A percentile compares a stretch with the other conserved stretches of the same genome.
These are phyloP conservation scores for Alectoria sarmentosa DNA, from an alignment of 495 filamentous ascomycete genomes.

Conservation along the genomic window DNA sequence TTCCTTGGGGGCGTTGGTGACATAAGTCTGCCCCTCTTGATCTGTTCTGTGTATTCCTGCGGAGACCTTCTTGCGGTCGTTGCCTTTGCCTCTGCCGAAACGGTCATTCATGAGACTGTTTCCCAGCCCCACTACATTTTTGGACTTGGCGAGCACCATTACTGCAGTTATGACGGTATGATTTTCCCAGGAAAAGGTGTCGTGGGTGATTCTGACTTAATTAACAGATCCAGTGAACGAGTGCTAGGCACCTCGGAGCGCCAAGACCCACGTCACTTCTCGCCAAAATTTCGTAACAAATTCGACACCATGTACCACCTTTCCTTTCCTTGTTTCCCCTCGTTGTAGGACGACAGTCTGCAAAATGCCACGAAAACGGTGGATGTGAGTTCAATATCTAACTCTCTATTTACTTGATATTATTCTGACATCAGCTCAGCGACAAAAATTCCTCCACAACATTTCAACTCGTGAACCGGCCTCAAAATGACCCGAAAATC, in stretches of 20 bases:
- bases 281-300: too few species aligned
- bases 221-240: too few species aligned
- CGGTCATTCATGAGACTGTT: conserved; percentile 89
- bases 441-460: conserved; percentile 91
- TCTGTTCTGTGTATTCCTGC: conserved; percentile 51
- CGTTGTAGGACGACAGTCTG: background rate
- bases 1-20: conserved; percentile 62
- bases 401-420: background rate
- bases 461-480: conserved; percentile 89
- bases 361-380: conserved; percentile 76
- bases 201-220: too few species aligned
- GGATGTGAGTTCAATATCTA: conserved; percentile 60
- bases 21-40: conserved; percentile 54
- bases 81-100: conserved; percentile 80
- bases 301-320: background rate
- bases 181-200: too few species aligned
- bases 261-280: too few species aligned
- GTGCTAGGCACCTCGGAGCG: too few species aligned
- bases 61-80: conserved; percentile 58
- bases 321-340: too few species aligned
- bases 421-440: conserved; percentile 39
- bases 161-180: conserved; percentile 28
- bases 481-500: conserved; percentile 93
- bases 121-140: conserved; percentile 88
- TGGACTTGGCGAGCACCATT: conserved; percentile 95